Conservation (phyloP, 1,284 basidiomycete species). For the Rhodofomes roseus region DNA sequence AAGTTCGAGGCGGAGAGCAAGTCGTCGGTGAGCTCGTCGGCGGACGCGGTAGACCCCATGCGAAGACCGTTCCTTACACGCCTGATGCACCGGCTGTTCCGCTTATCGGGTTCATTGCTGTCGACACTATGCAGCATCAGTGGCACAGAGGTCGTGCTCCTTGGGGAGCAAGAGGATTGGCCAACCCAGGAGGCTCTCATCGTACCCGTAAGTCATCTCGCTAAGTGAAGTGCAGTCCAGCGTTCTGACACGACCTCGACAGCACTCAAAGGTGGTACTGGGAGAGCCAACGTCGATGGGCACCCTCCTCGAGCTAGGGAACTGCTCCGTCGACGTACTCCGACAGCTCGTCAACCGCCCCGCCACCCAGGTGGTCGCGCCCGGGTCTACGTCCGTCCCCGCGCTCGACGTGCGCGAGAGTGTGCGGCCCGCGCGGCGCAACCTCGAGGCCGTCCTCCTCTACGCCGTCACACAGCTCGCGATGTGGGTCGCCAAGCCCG, state of each 20-base stretch:
- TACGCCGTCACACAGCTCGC: conserved; percentile 77
- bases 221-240: neutral
- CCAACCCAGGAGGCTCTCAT: conserved; percentile 63
- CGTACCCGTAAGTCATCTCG: conserved; percentile 58
- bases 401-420: conserved; percentile 57
- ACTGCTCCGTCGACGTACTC: conserved; percentile 67
- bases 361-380: conserved; percentile 47
- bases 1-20: conserved; percentile 58
- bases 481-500: conserved; percentile 69
- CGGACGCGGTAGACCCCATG: conserved; percentile 53
- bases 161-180: conserved; percentile 69
- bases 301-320: conserved; percentile 73
- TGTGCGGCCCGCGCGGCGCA: conserved; percentile 49
- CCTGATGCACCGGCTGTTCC: conserved; percentile 67
- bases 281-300: conserved; percentile 78
- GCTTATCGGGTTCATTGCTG: conserved; percentile 65
- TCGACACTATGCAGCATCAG: conserved; percentile 71
- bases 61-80: conserved; percentile 69
- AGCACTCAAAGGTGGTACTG: conserved; percentile 80
- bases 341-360: conserved; percentile 56
- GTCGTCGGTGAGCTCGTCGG: conserved; percentile 27
- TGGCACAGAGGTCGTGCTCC: conserved; percentile 64
- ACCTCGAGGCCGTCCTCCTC: conserved; percentile 69
- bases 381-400: conserved; percentile 34
- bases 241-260: conserved; percentile 13